phyloP scores from a whole-genome alignment of 306 rosid genomes.

The Citrullus colocynthis region DNA sequence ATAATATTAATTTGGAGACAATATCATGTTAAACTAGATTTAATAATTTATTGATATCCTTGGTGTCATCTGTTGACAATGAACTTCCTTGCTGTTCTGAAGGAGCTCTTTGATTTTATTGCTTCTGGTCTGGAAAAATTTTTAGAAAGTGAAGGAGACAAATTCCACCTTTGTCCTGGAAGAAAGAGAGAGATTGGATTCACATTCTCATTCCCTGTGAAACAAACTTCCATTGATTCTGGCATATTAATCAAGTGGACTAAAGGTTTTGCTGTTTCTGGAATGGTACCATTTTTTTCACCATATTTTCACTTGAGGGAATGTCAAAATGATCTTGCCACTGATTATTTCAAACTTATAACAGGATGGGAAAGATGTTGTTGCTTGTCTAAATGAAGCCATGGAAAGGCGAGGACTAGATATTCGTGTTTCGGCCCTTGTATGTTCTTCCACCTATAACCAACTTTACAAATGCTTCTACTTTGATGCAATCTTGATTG shows the following conservation, averaged over 20 bases:
- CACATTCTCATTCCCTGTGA: conserved; percentile 94
- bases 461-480: background rate
- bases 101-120: conserved; percentile 87
- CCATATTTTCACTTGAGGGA: background rate
- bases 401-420: conserved; percentile 70
- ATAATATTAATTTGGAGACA: background rate
- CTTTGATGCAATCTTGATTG: background rate
- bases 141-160: conserved; percentile 41
- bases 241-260: conserved; percentile 95
- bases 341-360: conserved; percentile 9
- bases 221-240: conserved; percentile 72
- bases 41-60: background rate
- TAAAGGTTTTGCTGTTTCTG: conserved; percentile 82
- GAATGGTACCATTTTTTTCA: conserved; percentile 46
- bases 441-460: conserved; percentile 17
- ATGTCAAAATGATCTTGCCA: background rate
- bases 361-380: conserved; percentile 89
- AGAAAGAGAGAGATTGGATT: conserved; percentile 73
- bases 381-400: conserved; percentile 81
- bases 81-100: background rate
- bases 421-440: conserved; percentile 89
- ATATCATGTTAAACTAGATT: background rate
- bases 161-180: conserved; percentile 38
- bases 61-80: background rate
- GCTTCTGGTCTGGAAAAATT: conserved; percentile 62